These are phyloP conservation scores for Marasmius sp. DNA, from an alignment of 1,284 basidiomycete genomes.

Conservation along the genomic window DNA sequence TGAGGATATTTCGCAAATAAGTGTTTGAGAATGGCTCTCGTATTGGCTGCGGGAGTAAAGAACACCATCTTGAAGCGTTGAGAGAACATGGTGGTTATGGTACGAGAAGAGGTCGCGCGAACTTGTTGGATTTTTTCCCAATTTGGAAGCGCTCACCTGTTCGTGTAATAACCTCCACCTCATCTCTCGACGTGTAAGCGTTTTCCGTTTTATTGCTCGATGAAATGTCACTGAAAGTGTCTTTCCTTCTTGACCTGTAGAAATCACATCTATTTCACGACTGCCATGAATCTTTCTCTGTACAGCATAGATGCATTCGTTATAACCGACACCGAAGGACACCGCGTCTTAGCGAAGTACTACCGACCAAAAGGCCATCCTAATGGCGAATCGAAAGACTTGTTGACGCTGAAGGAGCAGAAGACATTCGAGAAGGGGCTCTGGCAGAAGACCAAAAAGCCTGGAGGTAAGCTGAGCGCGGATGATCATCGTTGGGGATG, in stretches of 20 bases:
- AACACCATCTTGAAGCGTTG: conserved; percentile 44
- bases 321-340: conserved; percentile 91
- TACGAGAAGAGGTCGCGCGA: neutral
- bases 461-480: conserved; percentile 60
- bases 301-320: conserved; percentile 88
- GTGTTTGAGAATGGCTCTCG: conserved; percentile 39
- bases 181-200: neutral
- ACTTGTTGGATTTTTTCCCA: neutral
- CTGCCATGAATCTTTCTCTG: conserved; percentile 73
- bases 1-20: conserved; percentile 45
- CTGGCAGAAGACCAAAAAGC: conserved; percentile 93
- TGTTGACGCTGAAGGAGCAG: conserved; percentile 86
- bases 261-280: no score
- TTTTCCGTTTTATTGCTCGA: neutral
- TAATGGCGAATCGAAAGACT: conserved; percentile 61
- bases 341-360: conserved; percentile 95
- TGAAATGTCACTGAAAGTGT: neutral
- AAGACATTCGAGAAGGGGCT: conserved; percentile 94
- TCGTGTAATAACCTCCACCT: neutral
- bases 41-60: conserved; percentile 42
- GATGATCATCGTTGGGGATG: neutral
- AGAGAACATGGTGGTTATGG: conserved; percentile 3
- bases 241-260: neutral
- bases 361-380: conserved; percentile 77
- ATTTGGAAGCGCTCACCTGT: neutral